phyloP scores from a whole-genome alignment of 1,284 basidiomycete genomes.

The Sanghuangporus sanghuang region DNA sequence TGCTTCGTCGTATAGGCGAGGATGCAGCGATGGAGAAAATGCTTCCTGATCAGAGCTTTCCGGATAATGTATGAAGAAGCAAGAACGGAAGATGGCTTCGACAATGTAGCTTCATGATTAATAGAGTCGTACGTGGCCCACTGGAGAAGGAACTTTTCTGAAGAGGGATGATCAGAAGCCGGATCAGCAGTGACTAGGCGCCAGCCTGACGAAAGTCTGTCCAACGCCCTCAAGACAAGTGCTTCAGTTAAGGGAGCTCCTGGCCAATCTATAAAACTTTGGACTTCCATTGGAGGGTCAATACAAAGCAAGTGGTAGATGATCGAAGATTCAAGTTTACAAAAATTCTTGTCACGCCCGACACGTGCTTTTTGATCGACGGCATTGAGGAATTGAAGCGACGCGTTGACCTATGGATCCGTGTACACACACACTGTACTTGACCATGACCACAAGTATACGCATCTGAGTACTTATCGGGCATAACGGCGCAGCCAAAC shows the following conservation, averaged over 20 bases:
- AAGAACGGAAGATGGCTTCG: slow-evolving; percentile 44
- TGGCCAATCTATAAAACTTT: slow-evolving; percentile 70
- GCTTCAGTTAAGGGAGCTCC: slow-evolving; percentile 69
- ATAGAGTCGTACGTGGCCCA: slow-evolving; percentile 84
- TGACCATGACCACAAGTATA: not conserved
- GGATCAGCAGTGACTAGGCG: slow-evolving; percentile 22
- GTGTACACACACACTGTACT: not conserved
- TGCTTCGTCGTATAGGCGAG: slow-evolving; percentile 74
- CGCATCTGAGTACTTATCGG: not conserved
- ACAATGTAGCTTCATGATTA: slow-evolving; percentile 67
- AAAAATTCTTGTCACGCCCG: not conserved
- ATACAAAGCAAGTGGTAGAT: not conserved
- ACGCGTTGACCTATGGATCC: not conserved
- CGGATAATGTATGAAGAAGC: slow-evolving; percentile 88
- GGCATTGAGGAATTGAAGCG: not conserved
- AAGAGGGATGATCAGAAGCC: not conserved
- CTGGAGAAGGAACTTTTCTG: slow-evolving; percentile 37
- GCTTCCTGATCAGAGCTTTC: slow-evolving; percentile 93
- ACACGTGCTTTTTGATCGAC: not conserved
- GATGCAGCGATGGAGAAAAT: slow-evolving; percentile 81
- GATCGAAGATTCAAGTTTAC: not conserved
- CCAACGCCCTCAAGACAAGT: slow-evolving; percentile 63
- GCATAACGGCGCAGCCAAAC: not conserved
- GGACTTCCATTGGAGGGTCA: slow-evolving; percentile 20
- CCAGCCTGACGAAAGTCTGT: slow-evolving; percentile 29